These are phyloP conservation scores for Naematelia aurantialba DNA, from an alignment of 768 basidiomycete genomes.

Conservation along the genomic window DNA sequence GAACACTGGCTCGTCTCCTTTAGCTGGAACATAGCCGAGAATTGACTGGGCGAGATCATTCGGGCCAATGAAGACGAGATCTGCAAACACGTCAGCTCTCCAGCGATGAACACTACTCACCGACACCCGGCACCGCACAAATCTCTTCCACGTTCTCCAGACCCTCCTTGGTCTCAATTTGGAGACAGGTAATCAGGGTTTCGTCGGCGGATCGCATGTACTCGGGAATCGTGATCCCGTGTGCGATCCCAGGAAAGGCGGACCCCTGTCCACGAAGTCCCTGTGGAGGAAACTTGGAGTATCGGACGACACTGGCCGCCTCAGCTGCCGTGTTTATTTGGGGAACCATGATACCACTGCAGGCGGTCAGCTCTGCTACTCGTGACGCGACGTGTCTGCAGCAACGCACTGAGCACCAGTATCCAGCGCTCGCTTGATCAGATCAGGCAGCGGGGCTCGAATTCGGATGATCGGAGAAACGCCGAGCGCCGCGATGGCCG, in stretches of 20 bases:
- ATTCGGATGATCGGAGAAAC: conserved; percentile 41
- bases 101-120: conserved; percentile 15
- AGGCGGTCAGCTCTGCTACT: neutral
- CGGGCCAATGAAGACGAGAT: conserved; percentile 42
- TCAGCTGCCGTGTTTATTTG: conserved; percentile 42
- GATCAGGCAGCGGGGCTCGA: conserved; percentile 22
- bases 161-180: conserved; percentile 65
- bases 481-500: conserved; percentile 31
- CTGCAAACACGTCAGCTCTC: conserved; percentile 16
- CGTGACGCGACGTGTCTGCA: too few species aligned
- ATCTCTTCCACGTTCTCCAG: conserved; percentile 63
- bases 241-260: conserved; percentile 32
- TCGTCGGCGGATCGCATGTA: conserved; percentile 57
- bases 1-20: conserved; percentile 34
- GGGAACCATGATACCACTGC: conserved; percentile 44
- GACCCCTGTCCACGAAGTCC: conserved; percentile 45
- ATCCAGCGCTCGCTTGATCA: conserved; percentile 47
- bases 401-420: conserved; percentile 45
- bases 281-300: conserved; percentile 45
- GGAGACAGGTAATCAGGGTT: conserved; percentile 59
- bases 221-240: conserved; percentile 39
- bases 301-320: conserved; percentile 30
- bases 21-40: conserved; percentile 37
- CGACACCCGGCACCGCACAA: conserved; percentile 61
- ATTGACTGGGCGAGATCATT: conserved; percentile 44